Evolutionary conservation across 176 grass and related monocot genomes (phyloP).

Genomic region (Oryza meridionalis): DNA sequence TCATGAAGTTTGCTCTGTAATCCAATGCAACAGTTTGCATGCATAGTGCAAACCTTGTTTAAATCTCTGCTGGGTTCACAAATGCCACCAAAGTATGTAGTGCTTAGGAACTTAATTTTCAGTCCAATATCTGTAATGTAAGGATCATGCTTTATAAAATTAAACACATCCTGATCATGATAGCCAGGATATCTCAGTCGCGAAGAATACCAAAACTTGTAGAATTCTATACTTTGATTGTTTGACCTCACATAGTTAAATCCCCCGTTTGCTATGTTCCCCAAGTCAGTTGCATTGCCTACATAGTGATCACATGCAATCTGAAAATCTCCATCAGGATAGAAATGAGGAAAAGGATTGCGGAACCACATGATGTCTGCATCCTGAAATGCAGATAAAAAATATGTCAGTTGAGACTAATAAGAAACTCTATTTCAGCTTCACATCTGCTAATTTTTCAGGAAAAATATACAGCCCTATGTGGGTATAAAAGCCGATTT

Average conservation of each 20-base stretch:
- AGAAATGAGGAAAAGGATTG: slow-evolving; percentile 73
- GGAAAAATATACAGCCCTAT: slow-evolving; percentile 4
- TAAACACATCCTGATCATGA: slow-evolving; percentile 79
- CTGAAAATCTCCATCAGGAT: slow-evolving; percentile 70
- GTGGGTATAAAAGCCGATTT: slow-evolving; percentile 15
- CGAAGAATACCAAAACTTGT: slow-evolving; percentile 79
- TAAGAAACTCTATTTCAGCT: slow-evolving; percentile 11
- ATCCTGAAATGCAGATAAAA: slow-evolving; percentile 63
- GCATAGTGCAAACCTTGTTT: slow-evolving; percentile 77
- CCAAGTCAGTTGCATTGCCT: slow-evolving; percentile 71
- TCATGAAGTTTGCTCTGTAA: slow-evolving; percentile 71
- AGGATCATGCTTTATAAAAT: slow-evolving; percentile 73
- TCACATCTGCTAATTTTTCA: slow-evolving; percentile 9
- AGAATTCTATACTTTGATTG: slow-evolving; percentile 75
- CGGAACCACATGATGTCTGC: slow-evolving; percentile 84
- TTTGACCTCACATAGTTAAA: slow-evolving; percentile 84
- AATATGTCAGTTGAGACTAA: slow-evolving; percentile 33
- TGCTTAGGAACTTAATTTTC: slow-evolving; percentile 75
- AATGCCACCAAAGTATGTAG: slow-evolving; percentile 69
- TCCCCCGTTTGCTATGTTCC: slow-evolving; percentile 72
- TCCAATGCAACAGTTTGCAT: slow-evolving; percentile 80
- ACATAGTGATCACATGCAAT: slow-evolving; percentile 77
- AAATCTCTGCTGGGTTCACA: slow-evolving; percentile 77
- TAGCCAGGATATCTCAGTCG: slow-evolving; percentile 66
- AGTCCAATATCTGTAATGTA: slow-evolving; percentile 60